These are phyloP conservation scores for Blepharisma japonicum DNA, from an alignment of 73 alveolate genomes.

Conservation along the genomic window DNA sequence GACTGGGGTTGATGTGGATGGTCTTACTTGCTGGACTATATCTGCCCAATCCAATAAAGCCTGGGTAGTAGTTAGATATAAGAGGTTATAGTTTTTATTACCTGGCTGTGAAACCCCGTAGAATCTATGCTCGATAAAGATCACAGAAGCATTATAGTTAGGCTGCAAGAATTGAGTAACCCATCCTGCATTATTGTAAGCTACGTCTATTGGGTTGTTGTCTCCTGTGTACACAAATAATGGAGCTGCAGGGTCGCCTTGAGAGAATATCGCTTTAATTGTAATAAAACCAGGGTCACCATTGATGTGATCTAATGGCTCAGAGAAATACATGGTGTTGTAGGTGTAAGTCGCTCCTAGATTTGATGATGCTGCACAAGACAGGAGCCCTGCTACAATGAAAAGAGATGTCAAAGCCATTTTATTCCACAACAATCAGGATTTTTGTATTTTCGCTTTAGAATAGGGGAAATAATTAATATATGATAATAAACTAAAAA, in stretches of 20 bases:
- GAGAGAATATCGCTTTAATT: background rate
- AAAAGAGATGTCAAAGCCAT: too few relatives aligned
- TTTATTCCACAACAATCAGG: too few relatives aligned
- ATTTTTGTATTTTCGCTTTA: too few relatives aligned
- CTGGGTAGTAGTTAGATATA: conserved; percentile 48
- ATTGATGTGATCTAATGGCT: background rate
- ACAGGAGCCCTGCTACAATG: too few relatives aligned
- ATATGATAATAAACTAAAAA: too few relatives aligned
- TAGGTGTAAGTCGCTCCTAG: too few relatives aligned
- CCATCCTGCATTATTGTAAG: background rate
- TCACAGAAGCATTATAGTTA: conserved; percentile 49
- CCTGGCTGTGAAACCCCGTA: conserved; percentile 64
- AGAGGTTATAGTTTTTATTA: conserved; percentile 33
- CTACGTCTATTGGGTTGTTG: background rate
- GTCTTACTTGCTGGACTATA: background rate
- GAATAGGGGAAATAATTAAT: too few relatives aligned
- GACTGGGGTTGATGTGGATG: conserved; percentile 35
- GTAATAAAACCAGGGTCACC: conserved; percentile 1
- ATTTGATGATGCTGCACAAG: too few relatives aligned
- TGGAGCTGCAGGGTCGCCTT: conserved; percentile 7
- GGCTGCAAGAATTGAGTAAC: background rate
- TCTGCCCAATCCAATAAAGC: conserved; percentile 63
- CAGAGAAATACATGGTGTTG: too few relatives aligned
- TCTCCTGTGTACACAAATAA: conserved; percentile 12
- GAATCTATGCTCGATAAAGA: conserved; percentile 70